phyloP scores from a whole-genome alignment of 2,329 filamentous ascomycete genomes.

The Pseudopithomyces chartarum region DNA sequence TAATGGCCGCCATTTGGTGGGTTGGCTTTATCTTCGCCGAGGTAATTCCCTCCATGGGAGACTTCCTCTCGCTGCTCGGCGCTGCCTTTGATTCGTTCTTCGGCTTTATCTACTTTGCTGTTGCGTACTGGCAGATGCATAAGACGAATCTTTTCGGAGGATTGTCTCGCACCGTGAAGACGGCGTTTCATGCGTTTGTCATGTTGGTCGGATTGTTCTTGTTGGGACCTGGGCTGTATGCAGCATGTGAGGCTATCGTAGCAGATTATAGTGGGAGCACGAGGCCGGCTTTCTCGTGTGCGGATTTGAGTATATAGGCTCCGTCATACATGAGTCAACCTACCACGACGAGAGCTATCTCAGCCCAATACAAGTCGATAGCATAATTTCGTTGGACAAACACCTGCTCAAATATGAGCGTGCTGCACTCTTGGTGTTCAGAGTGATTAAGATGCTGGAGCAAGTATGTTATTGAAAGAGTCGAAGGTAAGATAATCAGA shows the following conservation, averaged over 20 bases:
- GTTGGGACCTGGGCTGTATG: constrained; percentile 58
- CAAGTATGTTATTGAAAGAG: too few species aligned
- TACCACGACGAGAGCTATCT: too few species aligned
- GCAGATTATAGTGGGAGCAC: constrained; percentile 53
- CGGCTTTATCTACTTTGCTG: constrained; percentile 93
- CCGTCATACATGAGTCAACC: too few species aligned
- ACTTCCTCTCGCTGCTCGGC: constrained; percentile 73
- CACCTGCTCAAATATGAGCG: too few species aligned
- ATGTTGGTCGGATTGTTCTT: constrained; percentile 55
- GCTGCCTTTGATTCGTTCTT: constrained; percentile 92
- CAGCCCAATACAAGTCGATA: too few species aligned
- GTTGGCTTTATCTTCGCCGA: constrained; percentile 88
- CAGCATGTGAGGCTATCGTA: constrained; percentile 58
- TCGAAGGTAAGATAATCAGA: too few species aligned
- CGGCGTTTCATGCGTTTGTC: constrained; percentile 52
- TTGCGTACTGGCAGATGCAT: constrained; percentile 79
- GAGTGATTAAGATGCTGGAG: too few species aligned
- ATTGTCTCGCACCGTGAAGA: constrained; percentile 46
- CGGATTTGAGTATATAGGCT: constrained; percentile 50
- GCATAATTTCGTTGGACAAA: too few species aligned
- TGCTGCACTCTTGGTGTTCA: too few species aligned
- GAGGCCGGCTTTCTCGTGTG: constrained; percentile 56
- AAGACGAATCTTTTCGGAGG: constrained; percentile 59
- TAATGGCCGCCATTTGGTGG: constrained; percentile 77
- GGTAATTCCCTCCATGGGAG: constrained; percentile 91